A percentile compares a stretch with the other conserved stretches of the same genome.
These are phyloP conservation scores for Suillus alpinus DNA, from an alignment of 768 basidiomycete genomes.

Conservation along the genomic window DNA sequence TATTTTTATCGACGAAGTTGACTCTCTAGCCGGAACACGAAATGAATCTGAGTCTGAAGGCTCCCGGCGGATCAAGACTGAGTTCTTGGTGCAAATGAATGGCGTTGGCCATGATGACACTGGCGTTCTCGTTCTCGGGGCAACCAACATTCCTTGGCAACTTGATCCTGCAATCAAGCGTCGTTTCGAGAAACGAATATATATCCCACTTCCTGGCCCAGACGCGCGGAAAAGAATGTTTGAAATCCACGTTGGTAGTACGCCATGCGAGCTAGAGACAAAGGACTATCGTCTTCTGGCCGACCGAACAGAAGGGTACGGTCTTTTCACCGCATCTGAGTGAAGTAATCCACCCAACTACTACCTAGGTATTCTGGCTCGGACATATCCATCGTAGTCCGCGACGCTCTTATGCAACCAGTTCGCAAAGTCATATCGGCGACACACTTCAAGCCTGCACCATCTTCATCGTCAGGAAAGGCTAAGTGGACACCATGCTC, in stretches of 20 bases:
- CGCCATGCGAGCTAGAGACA: conserved; percentile 77
- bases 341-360: neutral
- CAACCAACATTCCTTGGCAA: conserved; percentile 99
- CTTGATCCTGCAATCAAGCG: conserved; percentile 97
- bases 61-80: conserved; percentile 95
- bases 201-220: conserved; percentile 93
- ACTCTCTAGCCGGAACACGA: conserved; percentile 91
- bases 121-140: conserved; percentile 93
- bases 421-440: conserved; percentile 94
- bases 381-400: conserved; percentile 91
- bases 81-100: conserved; percentile 98
- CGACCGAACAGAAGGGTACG: conserved; percentile 79
- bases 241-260: conserved; percentile 91
- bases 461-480: conserved; percentile 20
- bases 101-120: conserved; percentile 98
- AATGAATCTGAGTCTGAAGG: conserved; percentile 98
- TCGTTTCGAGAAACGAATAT: conserved; percentile 97
- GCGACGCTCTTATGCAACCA: conserved; percentile 98
- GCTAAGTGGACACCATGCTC: conserved; percentile 93
- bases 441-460: conserved; percentile 83
- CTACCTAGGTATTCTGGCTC: conserved; percentile 77
- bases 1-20: conserved; percentile 99
- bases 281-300: conserved; percentile 83
- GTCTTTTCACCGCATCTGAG: conserved; percentile 5
- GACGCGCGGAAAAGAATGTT: conserved; percentile 96